Base-by-base conservation (phyloP, 441 rosid genomes). In the Raphanus hybrid region DNA sequence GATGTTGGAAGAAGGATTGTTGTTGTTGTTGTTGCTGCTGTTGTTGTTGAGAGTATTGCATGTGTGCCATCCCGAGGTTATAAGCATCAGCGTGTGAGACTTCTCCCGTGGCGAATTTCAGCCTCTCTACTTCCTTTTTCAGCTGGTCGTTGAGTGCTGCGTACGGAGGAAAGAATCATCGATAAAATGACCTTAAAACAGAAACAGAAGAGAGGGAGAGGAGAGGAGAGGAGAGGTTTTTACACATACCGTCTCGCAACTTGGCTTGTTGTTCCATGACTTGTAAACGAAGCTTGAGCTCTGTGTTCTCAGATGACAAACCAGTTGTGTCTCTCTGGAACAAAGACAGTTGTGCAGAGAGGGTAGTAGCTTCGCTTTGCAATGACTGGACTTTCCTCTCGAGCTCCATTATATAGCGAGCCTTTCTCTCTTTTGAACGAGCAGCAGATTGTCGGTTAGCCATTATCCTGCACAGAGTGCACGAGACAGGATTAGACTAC, bases 201-300 rank as follows among this genome's bases (percentile, higher is more conserved):
- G 4, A 50, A 26, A 61, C 3, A 66, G 11, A 10, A 62, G 14
- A 27, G 45, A 62, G 1, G 20, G 39, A 35, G 2, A 2, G 8
- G 41, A 35, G 9, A 2, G 43, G 43, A 34, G 37, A 34, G 75
- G 52, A 43, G 0, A 23, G 20, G 23, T 18, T 27, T 29, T 29
- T 71, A 68, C 81, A 65, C 81, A 65, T 87, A 94, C 97, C 97
- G 80, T 94, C 99, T 41, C 96, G 89, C 80, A 91, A 78, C 74
- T 91, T 93, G 74, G 96, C 96, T 77, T 92, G 97, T 69, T 92
- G 96, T 82, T 94, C 99, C 98, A 94, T 90, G 52, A 89, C 91
- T 81, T 94, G 97, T 70, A 92, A 85, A 71, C 90, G 94, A 81
- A 92, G 91, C 90, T 90, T 92, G 70, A 94, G 96, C 82, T 94